phyloP scores from a whole-genome alignment of 805 yeast species.

The Ogataea wickerhamii region DNA sequence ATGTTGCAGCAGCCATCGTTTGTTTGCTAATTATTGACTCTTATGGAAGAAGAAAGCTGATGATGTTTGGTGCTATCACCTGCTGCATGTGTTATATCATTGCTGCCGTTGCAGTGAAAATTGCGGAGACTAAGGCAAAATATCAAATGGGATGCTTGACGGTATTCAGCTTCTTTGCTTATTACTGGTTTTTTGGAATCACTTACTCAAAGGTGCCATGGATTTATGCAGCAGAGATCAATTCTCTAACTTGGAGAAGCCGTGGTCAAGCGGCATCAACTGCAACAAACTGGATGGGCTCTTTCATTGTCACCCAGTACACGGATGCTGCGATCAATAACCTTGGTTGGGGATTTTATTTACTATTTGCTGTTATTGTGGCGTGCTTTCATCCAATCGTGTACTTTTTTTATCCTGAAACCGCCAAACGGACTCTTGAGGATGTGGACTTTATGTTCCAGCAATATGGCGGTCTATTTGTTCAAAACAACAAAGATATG shows the following conservation, averaged over 20 bases:
- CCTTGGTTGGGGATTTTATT: slow-evolving; percentile 60
- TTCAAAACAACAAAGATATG: slow-evolving; percentile 1
- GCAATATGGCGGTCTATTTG: slow-evolving; percentile 3
- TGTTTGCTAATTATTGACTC: slow-evolving; percentile 55
- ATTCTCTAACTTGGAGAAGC: slow-evolving; percentile 63
- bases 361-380: slow-evolving; percentile 64
- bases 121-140: slow-evolving; percentile 6
- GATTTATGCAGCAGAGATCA: slow-evolving; percentile 65
- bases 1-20: slow-evolving; percentile 54
- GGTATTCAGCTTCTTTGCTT: slow-evolving; percentile 51
- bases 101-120: slow-evolving; percentile 25
- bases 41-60: slow-evolving; percentile 60
- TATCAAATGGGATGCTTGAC: slow-evolving; percentile 40
- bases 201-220: slow-evolving; percentile 42
- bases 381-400: slow-evolving; percentile 56
- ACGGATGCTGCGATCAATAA: slow-evolving; percentile 52
- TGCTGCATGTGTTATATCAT: slow-evolving; percentile 45
- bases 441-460: slow-evolving; percentile 62
- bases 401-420: slow-evolving; percentile 69
- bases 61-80: slow-evolving; percentile 42
- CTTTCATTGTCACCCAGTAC: slow-evolving; percentile 62
- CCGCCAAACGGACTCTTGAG: slow-evolving; percentile 68
- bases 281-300: slow-evolving; percentile 64
- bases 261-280: slow-evolving; percentile 57
- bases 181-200: slow-evolving; percentile 41